Percentiles rank a stretch among this genome's conserved stretches.
These are phyloP conservation scores for Pyrenophora tritici-repentis DNA, from an alignment of 2,329 filamentous ascomycete species.

Conservation along the genomic window DNA sequence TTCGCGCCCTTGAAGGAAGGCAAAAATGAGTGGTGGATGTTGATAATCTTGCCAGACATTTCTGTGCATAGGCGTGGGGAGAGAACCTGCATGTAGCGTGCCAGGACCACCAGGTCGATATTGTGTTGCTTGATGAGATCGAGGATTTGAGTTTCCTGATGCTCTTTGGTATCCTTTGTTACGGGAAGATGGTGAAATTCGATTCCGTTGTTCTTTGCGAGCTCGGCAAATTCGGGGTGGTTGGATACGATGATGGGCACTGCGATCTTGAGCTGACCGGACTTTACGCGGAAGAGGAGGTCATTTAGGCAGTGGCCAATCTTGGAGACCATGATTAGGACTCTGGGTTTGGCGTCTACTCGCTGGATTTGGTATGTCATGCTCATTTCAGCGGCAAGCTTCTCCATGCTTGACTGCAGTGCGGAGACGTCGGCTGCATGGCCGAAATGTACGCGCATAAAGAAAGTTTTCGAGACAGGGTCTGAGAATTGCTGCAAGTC, in stretches of 20 bases:
- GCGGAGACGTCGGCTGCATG: slow-evolving; percentile 55
- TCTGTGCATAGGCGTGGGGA: slow-evolving; percentile 73
- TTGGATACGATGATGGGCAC: slow-evolving; percentile 81
- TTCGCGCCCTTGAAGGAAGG: slow-evolving; percentile 87
- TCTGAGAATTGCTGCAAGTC: slow-evolving; percentile 87
- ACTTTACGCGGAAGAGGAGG: slow-evolving; percentile 77
- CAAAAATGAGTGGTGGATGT: slow-evolving; percentile 88
- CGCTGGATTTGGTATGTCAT: slow-evolving; percentile 76
- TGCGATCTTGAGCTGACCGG: slow-evolving; percentile 74
- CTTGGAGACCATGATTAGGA: slow-evolving; percentile 89
- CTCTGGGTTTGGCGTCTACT: slow-evolving; percentile 70
- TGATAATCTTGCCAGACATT: slow-evolving; percentile 88
- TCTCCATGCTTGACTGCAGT: slow-evolving; percentile 62
- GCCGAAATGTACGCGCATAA: slow-evolving; percentile 86
- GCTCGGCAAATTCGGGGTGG: slow-evolving; percentile 71
- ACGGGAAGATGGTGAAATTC: slow-evolving; percentile 82
- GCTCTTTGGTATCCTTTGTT: slow-evolving; percentile 73
- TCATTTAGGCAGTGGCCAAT: slow-evolving; percentile 87
- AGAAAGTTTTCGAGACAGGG: slow-evolving; percentile 74
- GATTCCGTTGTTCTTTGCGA: slow-evolving; percentile 75
- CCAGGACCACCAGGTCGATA: slow-evolving; percentile 79
- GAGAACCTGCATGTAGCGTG: slow-evolving; percentile 87
- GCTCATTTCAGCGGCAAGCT: slow-evolving; percentile 65
- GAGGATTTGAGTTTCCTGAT: slow-evolving; percentile 74
- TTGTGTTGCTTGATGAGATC: slow-evolving; percentile 70